Evolutionary conservation across 1,139 yeast genomes (phyloP).

Genomic region (Pichia inconspicua): DNA sequence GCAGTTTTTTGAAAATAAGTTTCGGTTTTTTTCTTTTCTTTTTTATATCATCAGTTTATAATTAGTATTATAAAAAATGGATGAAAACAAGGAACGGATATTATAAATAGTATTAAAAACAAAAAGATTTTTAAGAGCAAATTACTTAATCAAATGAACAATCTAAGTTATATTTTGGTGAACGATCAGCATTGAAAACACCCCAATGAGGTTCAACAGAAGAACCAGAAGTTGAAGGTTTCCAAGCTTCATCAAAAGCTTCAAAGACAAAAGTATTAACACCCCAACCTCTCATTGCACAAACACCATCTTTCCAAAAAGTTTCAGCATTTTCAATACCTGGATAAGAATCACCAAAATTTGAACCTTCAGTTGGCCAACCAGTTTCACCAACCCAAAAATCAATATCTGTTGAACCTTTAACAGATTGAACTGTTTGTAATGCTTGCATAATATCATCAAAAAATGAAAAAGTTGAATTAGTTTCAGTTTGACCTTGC

Average conservation of each 20-base stretch:
- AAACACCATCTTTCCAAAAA: slow-evolving; percentile 82
- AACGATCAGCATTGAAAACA: slow-evolving; percentile 55
- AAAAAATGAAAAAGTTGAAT: slow-evolving; percentile 82
- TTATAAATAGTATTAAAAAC: background rate
- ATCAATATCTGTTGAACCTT: slow-evolving; percentile 75
- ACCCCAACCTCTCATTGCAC: slow-evolving; percentile 95
- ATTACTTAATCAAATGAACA: slow-evolving; percentile 32
- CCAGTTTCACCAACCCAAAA: slow-evolving; percentile 99
- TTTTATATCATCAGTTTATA: too few species aligned
- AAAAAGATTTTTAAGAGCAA: background rate
- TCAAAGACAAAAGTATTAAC: slow-evolving; percentile 86
- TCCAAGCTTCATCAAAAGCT: slow-evolving; percentile 94
- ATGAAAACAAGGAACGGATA: background rate
- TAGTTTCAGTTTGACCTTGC: slow-evolving; percentile 86
- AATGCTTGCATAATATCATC: slow-evolving; percentile 96
- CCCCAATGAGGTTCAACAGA: slow-evolving; percentile 93
- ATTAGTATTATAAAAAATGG: too few species aligned
- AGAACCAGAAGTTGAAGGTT: slow-evolving; percentile 76
- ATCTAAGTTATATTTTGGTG: slow-evolving; percentile 46
- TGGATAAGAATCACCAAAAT: slow-evolving; percentile 59
- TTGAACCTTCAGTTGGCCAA: slow-evolving; percentile 89
- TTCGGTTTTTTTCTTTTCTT: too few species aligned
- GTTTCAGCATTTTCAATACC: slow-evolving; percentile 61
- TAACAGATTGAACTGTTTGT: slow-evolving; percentile 73
- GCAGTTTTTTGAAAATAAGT: background rate